Conservation (phyloP, 2,329 filamentous ascomycete genomes). For the Eutypa lata region DNA sequence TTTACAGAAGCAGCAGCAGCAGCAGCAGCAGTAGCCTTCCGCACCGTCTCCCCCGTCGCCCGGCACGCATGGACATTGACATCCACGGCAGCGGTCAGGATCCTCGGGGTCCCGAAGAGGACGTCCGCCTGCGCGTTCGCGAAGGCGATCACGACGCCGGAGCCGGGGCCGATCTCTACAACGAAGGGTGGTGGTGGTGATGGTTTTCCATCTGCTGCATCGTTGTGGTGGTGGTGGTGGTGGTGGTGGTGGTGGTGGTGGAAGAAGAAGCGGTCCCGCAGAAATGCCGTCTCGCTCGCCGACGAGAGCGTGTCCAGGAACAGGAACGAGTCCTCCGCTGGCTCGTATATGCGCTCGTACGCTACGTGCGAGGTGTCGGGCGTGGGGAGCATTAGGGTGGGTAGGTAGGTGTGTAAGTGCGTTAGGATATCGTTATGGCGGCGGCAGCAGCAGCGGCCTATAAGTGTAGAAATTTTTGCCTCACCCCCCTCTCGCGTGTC, state of each 20-base stretch:
- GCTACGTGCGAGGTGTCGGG: constrained; percentile 89
- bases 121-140: constrained; percentile 67
- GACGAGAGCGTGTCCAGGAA: constrained; percentile 88
- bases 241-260: constrained; percentile 5
- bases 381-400: constrained; percentile 76
- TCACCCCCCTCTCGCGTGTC: too few species aligned
- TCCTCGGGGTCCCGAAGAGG: constrained; percentile 67
- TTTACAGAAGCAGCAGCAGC: constrained; percentile 20
- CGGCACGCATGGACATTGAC: constrained; percentile 80
- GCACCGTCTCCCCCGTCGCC: constrained; percentile 69
- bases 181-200: constrained; percentile 57
- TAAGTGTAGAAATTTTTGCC: too few species aligned
- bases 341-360: constrained; percentile 88
- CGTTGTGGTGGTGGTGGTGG: constrained; percentile 6
- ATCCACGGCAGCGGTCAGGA: constrained; percentile 77
- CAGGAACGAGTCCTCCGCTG: constrained; percentile 92
- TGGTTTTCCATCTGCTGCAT: too few species aligned
- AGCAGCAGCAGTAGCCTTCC: constrained; percentile 35
- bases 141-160: constrained; percentile 91
- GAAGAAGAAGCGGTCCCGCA: constrained; percentile 57
- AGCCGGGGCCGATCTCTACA: constrained; percentile 86
- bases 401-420: constrained; percentile 1
- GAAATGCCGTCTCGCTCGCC: constrained; percentile 63
- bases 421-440: too few species aligned
- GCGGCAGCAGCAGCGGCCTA: too few species aligned